These are phyloP conservation scores for Lumnitzera racemosa DNA, from an alignment of 345 rosid species.

Conservation along the genomic window DNA sequence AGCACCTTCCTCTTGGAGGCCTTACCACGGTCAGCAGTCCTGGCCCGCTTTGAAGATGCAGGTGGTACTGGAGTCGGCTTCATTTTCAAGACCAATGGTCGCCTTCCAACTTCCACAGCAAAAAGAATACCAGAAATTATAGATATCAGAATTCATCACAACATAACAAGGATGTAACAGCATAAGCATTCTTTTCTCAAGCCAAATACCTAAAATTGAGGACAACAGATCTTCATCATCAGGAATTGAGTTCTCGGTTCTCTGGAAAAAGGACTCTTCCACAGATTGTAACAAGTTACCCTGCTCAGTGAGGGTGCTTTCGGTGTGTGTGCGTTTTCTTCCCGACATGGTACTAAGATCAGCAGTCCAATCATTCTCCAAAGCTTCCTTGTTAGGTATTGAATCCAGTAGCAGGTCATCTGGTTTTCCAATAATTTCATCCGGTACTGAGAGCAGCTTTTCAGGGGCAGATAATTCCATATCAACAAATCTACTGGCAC, in stretches of 20 bases:
- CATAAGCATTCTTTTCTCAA: no score
- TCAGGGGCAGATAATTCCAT: constrained; percentile 69
- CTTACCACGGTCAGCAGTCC: constrained; percentile 49
- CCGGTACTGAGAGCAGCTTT: constrained; percentile 58
- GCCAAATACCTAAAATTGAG: constrained; percentile 77
- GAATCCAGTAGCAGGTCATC: constrained; percentile 41
- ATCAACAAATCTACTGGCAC: constrained; percentile 21
- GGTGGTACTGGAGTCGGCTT: constrained; percentile 58
- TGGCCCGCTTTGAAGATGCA: constrained; percentile 57
- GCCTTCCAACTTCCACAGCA: constrained; percentile 62
- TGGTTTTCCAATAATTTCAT: constrained; percentile 33
- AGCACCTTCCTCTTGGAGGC: constrained; percentile 82
- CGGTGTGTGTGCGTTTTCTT: constrained; percentile 66
- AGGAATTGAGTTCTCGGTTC: constrained; percentile 64
- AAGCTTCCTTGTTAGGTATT: constrained; percentile 53
- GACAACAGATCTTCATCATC: constrained; percentile 92
- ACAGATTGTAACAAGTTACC: constrained; percentile 66
- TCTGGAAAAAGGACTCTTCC: constrained; percentile 45
- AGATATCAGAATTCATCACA: no score
- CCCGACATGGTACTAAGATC: constrained; percentile 47
- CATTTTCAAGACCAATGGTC: constrained; percentile 71
- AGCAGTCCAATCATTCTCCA: constrained; percentile 25
- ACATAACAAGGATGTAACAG: no score
- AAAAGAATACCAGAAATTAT: not conserved
- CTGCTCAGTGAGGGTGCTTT: constrained; percentile 59